Base-by-base conservation (phyloP, 768 basidiomycete species). In the Porpolomopsis calyptriformis region DNA sequence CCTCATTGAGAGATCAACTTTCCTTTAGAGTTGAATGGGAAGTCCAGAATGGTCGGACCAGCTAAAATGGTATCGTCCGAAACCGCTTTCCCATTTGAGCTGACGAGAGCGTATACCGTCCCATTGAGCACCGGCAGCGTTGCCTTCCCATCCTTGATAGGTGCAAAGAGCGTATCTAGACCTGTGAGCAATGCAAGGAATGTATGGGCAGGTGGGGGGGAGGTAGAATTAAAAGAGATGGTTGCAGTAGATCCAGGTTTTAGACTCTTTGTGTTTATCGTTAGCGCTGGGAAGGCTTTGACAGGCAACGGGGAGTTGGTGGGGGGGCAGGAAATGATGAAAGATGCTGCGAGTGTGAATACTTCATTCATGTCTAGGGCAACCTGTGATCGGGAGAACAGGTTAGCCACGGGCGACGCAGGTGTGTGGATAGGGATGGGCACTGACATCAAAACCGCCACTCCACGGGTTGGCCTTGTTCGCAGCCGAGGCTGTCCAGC, bases 281-380 rank as follows among this genome's bases (percentile, higher is more conserved):
- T 57, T 45, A 81, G 66, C 11, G 63, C 50, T 1, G 79, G 74
- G 69, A 78, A 80, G 10, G 75, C 64, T 43, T 64, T 69, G 50
- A 74, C 67, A 7, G 64, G 74, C 8, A 80, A 66, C 12, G 66
- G 47, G 0, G 75, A 73, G 63, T 81, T 82, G 48, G 68, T 58
- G 5, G 63, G 49, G 0, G 80, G 80, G 61, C 80, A 83, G 0
- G 60, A 57, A 8, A 56, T 64, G 61, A 81, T 77, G 64, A 79
- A 77, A 1, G 59, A 51, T 0, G 66, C 58, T 5, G 66, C 69
- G n/a, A 71, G 51, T 16, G 67, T 66, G 53, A 51, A 65, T 10
- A 67, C 61, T 40, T 65, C 52, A 40, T 56, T 59, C 16, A 60
- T 50, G 36, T 46, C 45, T 14, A 68, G 57, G n/a, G 63, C 57